Conservation (phyloP, 345 rosid genomes). For the Eucalyptus tenuipes region DNA sequence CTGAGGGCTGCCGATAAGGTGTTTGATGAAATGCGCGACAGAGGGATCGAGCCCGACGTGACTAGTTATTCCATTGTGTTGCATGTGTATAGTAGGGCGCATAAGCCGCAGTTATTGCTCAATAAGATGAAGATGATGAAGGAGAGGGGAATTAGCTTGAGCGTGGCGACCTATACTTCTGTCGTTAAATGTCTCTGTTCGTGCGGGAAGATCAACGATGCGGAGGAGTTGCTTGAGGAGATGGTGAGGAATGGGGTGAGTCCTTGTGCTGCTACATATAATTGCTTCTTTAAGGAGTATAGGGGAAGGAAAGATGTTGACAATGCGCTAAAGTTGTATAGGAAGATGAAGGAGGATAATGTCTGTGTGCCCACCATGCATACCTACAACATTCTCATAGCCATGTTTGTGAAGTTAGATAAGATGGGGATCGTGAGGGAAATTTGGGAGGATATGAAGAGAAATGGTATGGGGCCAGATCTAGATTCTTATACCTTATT, state of each 20-base stretch:
- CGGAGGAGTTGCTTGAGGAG: slow-evolving; percentile 49
- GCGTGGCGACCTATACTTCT: slow-evolving; percentile 55
- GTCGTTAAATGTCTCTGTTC: slow-evolving; percentile 78
- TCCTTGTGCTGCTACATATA: slow-evolving; percentile 54
- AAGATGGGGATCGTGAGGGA: slow-evolving; percentile 41
- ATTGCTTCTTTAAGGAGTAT: slow-evolving; percentile 88
- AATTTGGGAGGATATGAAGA: slow-evolving; percentile 69
- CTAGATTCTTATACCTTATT: slow-evolving; percentile 70
- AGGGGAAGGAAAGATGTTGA: slow-evolving; percentile 60
- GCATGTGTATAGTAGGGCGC: slow-evolving; percentile 76
- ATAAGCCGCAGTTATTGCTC: slow-evolving; percentile 57
- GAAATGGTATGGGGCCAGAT: slow-evolving; percentile 48
- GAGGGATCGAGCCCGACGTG: slow-evolving; percentile 79
- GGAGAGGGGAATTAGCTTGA: slow-evolving; percentile 50
- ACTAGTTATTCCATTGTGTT: slow-evolving; percentile 68
- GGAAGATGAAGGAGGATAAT: slow-evolving; percentile 50
- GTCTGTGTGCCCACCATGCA: slow-evolving; percentile 33
- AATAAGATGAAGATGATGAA: slow-evolving; percentile 69
- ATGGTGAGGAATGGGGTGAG: slow-evolving; percentile 51
- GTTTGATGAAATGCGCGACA: slow-evolving; percentile 67
- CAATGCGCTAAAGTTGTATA: slow-evolving; percentile 53
- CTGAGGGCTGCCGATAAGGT: slow-evolving; percentile 53
- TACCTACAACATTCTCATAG: slow-evolving; percentile 53
- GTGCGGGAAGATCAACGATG: slow-evolving; percentile 59
- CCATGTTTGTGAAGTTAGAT: slow-evolving; percentile 45